Evolutionary conservation across 192 early-diverging fungal species (phyloP).

Genomic region (Backusella luteola): DNA sequence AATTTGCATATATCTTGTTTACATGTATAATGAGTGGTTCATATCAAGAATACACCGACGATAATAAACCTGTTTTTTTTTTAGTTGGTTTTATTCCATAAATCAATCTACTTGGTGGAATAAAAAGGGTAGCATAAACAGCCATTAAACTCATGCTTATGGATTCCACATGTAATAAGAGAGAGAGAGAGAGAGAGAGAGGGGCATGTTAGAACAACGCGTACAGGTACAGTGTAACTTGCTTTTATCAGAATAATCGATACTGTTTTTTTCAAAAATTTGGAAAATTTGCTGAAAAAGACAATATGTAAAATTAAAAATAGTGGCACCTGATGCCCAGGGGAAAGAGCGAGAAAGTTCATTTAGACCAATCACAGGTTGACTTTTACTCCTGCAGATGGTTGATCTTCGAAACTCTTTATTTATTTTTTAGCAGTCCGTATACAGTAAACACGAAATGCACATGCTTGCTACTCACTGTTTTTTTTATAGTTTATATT

Average conservation of each 20-base stretch:
- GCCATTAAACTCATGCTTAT: background rate
- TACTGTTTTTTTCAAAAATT: too few relatives aligned
- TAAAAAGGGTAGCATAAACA: background rate
- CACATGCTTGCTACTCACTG: background rate
- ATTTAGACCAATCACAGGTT: background rate
- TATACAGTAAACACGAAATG: background rate
- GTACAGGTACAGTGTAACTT: background rate
- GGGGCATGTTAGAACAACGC: background rate
- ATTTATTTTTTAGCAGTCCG: background rate
- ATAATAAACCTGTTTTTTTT: background rate
- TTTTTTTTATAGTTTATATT: background rate
- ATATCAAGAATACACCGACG: background rate
- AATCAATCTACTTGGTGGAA: too few relatives aligned
- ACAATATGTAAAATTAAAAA: constrained; percentile 7
- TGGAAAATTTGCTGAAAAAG: too few relatives aligned
- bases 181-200: background rate
- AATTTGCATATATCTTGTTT: background rate
- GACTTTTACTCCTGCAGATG: constrained; percentile 1
- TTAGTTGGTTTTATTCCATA: too few relatives aligned
- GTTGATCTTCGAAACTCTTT: constrained; percentile 3
- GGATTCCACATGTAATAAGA: background rate
- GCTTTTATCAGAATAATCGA: background rate
- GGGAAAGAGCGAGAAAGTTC: background rate
- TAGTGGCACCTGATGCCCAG: background rate
- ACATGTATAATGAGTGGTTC: background rate